These are phyloP conservation scores for Trichoderma sp. DNA, from an alignment of 2,329 filamentous ascomycete species.

Conservation along the genomic window DNA sequence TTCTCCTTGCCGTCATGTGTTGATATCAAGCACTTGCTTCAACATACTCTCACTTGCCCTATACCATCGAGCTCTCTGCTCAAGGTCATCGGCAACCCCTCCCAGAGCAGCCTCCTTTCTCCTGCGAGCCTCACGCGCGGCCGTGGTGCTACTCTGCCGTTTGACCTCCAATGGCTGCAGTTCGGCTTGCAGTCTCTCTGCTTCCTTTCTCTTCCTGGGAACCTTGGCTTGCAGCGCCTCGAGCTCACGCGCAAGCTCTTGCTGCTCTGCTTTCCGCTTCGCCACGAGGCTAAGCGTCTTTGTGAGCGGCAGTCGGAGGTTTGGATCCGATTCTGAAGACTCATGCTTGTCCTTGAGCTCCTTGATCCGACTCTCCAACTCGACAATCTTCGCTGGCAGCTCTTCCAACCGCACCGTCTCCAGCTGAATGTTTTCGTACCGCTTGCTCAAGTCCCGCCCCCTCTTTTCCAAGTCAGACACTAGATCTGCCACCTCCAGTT, in stretches of 20 bases:
- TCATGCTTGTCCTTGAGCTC: conserved; percentile 47
- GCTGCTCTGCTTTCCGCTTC: conserved; percentile 51
- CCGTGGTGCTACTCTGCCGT: conserved; percentile 63
- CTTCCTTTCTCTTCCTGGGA: conserved; percentile 66
- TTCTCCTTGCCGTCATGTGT: conserved; percentile 36
- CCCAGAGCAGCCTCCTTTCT: conserved; percentile 66
- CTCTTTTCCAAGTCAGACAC: conserved; percentile 70
- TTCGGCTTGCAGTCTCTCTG: conserved; percentile 68
- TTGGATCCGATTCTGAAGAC: conserved; percentile 38
- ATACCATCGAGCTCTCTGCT: conserved; percentile 75
- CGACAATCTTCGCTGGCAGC: conserved; percentile 51
- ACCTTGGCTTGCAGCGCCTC: conserved; percentile 63
- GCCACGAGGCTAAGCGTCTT: conserved; percentile 58
- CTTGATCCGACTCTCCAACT: conserved; percentile 51
- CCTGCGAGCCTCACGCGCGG: conserved; percentile 70
- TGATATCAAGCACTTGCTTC: conserved; percentile 62
- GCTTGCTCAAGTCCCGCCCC: conserved; percentile 58
- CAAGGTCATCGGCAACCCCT: conserved; percentile 70
- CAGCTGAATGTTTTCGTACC: conserved; percentile 52
- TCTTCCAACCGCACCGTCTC: conserved; percentile 52
- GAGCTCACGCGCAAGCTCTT: conserved; percentile 63
- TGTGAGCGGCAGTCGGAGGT: conserved; percentile 57
- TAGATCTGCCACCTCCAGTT: conserved; percentile 74
- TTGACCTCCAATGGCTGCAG: conserved; percentile 68
- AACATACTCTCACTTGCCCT: conserved; percentile 66